Conservation (phyloP, 2,329 filamentous ascomycete species). For the Aspergillus tamarii region DNA sequence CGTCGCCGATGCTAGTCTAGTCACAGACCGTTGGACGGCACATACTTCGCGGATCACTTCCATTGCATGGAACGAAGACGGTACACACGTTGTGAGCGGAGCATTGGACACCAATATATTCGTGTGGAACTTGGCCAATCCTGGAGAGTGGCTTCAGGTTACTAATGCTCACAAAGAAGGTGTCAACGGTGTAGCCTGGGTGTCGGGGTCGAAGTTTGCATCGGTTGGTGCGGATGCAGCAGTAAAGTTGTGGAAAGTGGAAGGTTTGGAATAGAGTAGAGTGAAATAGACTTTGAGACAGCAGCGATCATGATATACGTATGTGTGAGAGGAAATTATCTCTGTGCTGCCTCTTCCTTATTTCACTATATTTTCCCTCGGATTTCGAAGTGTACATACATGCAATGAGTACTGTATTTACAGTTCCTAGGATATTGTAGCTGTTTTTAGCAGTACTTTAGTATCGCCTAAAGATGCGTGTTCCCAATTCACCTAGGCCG, state of each 20-base stretch:
- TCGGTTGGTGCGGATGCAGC: conserved; percentile 86
- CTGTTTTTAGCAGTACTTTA: no score
- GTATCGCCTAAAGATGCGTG: background rate
- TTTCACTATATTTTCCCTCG: background rate
- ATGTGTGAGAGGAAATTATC: background rate
- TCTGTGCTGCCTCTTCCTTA: background rate
- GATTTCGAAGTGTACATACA: no score
- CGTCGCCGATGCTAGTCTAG: conserved; percentile 67
- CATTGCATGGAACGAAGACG: conserved; percentile 76
- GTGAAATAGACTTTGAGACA: background rate
- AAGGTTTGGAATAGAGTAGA: conserved; percentile 48
- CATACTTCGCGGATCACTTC: conserved; percentile 70
- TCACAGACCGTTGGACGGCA: conserved; percentile 77
- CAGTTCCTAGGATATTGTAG: no score
- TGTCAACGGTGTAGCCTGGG: conserved; percentile 84
- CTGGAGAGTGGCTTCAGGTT: conserved; percentile 81
- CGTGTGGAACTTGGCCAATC: conserved; percentile 84
- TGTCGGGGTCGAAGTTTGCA: conserved; percentile 68
- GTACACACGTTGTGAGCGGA: conserved; percentile 79
- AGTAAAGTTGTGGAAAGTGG: conserved; percentile 83
- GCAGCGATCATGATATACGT: background rate
- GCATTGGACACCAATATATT: conserved; percentile 89
- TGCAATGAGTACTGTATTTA: no score
- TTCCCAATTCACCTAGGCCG: background rate
- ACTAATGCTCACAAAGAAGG: conserved; percentile 95